Percentiles rank a stretch among this genome's conserved stretches.
These are phyloP conservation scores for Plasmodium billcollinsi DNA, from an alignment of 169 alveolate species.

Conservation along the genomic window DNA sequence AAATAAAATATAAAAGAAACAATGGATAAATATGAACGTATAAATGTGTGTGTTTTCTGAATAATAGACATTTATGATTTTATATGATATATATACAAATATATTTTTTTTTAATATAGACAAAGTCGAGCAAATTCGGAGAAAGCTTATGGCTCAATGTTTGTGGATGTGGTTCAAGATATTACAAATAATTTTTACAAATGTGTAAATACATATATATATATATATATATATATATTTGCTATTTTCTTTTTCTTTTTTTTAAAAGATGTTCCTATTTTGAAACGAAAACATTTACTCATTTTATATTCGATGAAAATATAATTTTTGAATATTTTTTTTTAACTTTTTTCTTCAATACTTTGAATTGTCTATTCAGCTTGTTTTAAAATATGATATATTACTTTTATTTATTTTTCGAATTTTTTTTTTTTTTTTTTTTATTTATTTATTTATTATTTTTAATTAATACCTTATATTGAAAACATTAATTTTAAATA, in stretches of 20 bases:
- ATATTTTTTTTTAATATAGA: constrained; percentile 19
- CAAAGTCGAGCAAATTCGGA: constrained; percentile 19
- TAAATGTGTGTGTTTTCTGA: neutral
- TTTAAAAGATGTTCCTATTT: constrained; percentile 2
- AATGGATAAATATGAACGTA: neutral
- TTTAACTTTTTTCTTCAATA: too few species aligned
- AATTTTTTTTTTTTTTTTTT: too few species aligned
- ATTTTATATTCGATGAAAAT: too few species aligned
- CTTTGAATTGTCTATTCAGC: too few species aligned
- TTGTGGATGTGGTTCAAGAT: constrained; percentile 75
- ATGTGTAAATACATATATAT: neutral
- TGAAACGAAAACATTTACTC: neutral
- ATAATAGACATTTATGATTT: neutral
- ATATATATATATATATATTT: constrained; percentile 1
- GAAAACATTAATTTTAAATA: too few species aligned
- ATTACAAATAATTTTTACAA: constrained; percentile 44
- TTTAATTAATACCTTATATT: too few species aligned
- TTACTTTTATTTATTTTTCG: too few species aligned
- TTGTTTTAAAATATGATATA: too few species aligned
- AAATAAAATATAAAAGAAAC: too few species aligned
- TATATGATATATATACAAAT: neutral
- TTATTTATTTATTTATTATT: too few species aligned
- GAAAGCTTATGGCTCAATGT: constrained; percentile 69
- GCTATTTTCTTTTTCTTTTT: neutral
- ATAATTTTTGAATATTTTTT: too few species aligned